These are phyloP conservation scores for Blastobotrys niveus DNA, from an alignment of 1,139 yeast species.

Conservation along the genomic window DNA sequence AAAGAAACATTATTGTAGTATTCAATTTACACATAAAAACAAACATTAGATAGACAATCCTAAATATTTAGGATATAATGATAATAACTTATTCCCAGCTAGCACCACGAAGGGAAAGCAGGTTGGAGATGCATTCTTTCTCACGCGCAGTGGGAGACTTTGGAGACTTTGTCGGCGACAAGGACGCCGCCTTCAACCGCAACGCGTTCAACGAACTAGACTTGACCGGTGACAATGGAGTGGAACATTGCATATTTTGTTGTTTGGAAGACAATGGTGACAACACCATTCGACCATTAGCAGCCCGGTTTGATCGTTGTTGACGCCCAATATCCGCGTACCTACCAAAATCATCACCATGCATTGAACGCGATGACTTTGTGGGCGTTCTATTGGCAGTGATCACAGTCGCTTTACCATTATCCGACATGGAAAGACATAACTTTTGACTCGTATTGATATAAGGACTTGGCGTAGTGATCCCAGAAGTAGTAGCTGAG, in stretches of 20 bases:
- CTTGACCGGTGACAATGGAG: constrained; percentile 14
- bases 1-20: too few species aligned
- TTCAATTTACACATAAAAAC: too few species aligned
- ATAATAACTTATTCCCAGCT: too few species aligned
- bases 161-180: constrained; percentile 4
- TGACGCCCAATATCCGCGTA: too few species aligned
- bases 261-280: neutral
- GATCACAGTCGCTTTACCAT: constrained; percentile 34
- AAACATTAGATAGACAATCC: too few species aligned
- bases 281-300: neutral
- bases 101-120: constrained; percentile 29
- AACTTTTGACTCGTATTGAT: constrained; percentile 13
- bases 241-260: neutral
- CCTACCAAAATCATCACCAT: too few species aligned
- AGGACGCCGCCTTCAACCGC: neutral
- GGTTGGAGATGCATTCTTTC: constrained; percentile 31
- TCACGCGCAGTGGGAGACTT: constrained; percentile 20
- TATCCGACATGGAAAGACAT: constrained; percentile 34
- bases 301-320: neutral
- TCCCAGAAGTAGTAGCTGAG: too few species aligned
- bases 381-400: constrained; percentile 10
- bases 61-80: too few species aligned
- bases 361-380: neutral
- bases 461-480: too few species aligned
- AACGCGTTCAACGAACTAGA: constrained; percentile 10